phyloP scores from a whole-genome alignment of 768 basidiomycete genomes.

The Arthromyces matolae region DNA sequence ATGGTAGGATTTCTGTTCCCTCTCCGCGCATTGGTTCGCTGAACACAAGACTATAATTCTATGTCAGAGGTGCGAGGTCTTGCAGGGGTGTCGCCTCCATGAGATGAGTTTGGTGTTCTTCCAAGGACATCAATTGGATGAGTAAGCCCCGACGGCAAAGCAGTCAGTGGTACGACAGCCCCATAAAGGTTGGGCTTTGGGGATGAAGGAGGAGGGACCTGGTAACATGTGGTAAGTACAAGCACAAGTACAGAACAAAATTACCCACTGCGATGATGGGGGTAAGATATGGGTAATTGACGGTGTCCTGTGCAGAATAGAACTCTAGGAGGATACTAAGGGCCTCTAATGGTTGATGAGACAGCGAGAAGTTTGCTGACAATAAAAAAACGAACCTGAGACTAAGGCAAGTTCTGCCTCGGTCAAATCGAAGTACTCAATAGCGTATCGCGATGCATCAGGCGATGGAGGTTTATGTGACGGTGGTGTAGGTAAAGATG shows the following conservation, averaged over 20 bases:
- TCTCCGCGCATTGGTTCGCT: no score
- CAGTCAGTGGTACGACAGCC: conserved; percentile 8
- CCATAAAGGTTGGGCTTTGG: conserved; percentile 22
- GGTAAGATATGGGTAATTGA: conserved; percentile 45
- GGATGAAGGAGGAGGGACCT: conserved; percentile 50
- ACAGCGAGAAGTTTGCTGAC: background rate
- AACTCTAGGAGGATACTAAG: conserved; percentile 68
- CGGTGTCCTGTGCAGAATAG: conserved; percentile 59
- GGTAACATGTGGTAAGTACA: conserved; percentile 3
- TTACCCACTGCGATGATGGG: conserved; percentile 47
- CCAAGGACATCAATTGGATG: conserved; percentile 30
- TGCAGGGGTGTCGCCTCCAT: conserved; percentile 55
- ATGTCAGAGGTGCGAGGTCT: conserved; percentile 15
- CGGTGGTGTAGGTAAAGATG: conserved; percentile 78
- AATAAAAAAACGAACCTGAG: conserved; percentile 45
- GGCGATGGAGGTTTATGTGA: conserved; percentile 72
- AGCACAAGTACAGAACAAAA: background rate
- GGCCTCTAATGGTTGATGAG: conserved; percentile 44
- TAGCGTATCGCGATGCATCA: conserved; percentile 61
- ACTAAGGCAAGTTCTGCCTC: conserved; percentile 55
- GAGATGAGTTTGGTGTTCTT: conserved; percentile 56
- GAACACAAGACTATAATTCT: conserved; percentile 7
- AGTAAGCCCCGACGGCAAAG: conserved; percentile 16
- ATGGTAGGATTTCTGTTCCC: no score
- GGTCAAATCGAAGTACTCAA: conserved; percentile 64